Evolutionary conservation across 192 early-diverging fungal genomes (phyloP).

Genomic region (Thamnidium elegans): DNA sequence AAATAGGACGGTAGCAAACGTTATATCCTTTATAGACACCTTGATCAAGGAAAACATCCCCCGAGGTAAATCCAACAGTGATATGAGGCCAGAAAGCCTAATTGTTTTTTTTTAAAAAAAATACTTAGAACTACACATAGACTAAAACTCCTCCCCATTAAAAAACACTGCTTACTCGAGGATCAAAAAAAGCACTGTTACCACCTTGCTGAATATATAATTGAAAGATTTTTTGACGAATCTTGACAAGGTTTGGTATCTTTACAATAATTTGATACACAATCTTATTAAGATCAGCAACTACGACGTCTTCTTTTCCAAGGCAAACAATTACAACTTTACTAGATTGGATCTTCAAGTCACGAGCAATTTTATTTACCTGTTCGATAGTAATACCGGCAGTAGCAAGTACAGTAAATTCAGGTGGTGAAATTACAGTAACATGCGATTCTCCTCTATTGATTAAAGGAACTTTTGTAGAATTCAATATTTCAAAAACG

Average conservation of each 20-base stretch:
- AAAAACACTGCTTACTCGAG: constrained; percentile 29
- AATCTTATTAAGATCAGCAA: constrained; percentile 23
- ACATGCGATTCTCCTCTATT: constrained; percentile 64
- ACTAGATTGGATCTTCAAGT: constrained; percentile 52
- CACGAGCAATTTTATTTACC: constrained; percentile 54
- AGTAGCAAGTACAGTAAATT: constrained; percentile 55
- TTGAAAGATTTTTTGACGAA: constrained; percentile 54
- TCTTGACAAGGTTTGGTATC: constrained; percentile 39
- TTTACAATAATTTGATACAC: constrained; percentile 48
- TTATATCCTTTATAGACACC: constrained; percentile 69
- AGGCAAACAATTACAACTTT: constrained; percentile 58
- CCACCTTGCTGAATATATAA: constrained; percentile 61
- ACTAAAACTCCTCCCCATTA: background rate
- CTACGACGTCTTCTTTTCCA: constrained; percentile 46
- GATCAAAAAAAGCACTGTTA: constrained; percentile 65
- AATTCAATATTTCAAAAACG: constrained; percentile 49
- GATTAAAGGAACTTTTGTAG: constrained; percentile 21
- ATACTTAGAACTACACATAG: background rate
- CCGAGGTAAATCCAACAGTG: constrained; percentile 62
- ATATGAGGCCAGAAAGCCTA: constrained; percentile 64
- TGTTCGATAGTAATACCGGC: constrained; percentile 63
- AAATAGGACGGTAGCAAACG: constrained; percentile 59
- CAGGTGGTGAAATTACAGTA: constrained; percentile 68
- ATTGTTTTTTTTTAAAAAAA: too few relatives aligned
- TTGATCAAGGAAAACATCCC: constrained; percentile 66